Percentiles rank a stretch among this genome's conserved stretches.
Evolutionary conservation across 202 grass and related monocot genomes (phyloP).

Genomic region (Setaria italica): DNA sequence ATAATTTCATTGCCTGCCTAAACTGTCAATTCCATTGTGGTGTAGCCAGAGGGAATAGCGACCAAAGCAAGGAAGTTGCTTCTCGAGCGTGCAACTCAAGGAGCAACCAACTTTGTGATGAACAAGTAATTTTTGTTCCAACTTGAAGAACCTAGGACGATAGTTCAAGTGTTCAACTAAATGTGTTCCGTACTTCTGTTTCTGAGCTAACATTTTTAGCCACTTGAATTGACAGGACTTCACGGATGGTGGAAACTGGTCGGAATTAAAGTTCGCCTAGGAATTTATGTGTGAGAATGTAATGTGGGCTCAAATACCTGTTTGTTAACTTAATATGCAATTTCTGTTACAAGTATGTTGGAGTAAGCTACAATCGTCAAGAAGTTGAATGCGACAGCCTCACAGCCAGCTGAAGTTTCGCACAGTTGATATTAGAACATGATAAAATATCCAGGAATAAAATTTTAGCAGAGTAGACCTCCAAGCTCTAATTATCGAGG

Average conservation of each 20-base stretch:
- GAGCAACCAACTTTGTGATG: conserved; percentile 74
- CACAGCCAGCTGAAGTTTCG: neutral
- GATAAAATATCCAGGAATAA: neutral
- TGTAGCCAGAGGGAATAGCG: conserved; percentile 82
- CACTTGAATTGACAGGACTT: conserved; percentile 59
- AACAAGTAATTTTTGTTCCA: conserved; percentile 58
- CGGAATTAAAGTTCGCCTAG: conserved; percentile 63
- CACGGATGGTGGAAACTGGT: conserved; percentile 82
- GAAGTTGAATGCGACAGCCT: neutral
- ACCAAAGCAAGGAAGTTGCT: conserved; percentile 85
- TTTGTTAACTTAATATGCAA: neutral
- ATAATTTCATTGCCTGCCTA: neutral
- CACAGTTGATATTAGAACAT: neutral
- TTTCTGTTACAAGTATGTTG: neutral
- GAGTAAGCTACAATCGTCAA: neutral
- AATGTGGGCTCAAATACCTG: neutral
- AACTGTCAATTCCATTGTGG: conserved; percentile 13
- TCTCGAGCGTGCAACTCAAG: conserved; percentile 75
- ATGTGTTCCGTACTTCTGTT: neutral
- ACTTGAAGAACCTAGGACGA: neutral
- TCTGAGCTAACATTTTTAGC: conserved; percentile 11
- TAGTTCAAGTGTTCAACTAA: neutral
- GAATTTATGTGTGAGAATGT: conserved; percentile 73
- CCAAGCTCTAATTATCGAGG: conserved; percentile 4
- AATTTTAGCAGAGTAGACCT: neutral